Base-by-base conservation (phyloP, 2,329 filamentous ascomycete genomes). In the Fusarium sp. region DNA sequence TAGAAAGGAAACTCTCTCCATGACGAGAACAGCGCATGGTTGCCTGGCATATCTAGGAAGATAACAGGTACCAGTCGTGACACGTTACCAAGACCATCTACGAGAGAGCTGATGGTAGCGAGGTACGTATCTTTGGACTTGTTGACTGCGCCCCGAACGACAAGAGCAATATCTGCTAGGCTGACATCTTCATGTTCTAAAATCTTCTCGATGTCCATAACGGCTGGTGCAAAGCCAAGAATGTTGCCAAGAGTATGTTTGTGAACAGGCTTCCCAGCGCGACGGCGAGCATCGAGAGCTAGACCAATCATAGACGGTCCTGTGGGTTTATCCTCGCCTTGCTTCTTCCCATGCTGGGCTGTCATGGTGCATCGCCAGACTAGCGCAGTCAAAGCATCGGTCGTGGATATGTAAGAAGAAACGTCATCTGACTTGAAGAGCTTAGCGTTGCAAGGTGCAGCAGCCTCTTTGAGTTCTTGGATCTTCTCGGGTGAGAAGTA, bases 1-100 rank as follows among this genome's bases (percentile, higher is more conserved):
- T 68, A 68, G 14, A 68, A 68, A 0, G 55, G 47, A 24, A 68
- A 68, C 26, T 68, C 65, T 39, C 65, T 61, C 65, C 65, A 68
- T 2, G 65, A 68, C 1, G 65, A 68, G 6, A 68, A 24, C 4
- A 68, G n/a, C 3, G 30, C 55, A 20, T 68, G 65, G 1, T 61
- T 68, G 5, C 65, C 65, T 0, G 65, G 65, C 65, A 68, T 68
- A 9, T 68, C 65, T 1, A 68, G 30, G 16, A 68, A 68, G 1
- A 68, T 48, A 3, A 26, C 45, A 3, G 65, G 65, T 4, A 68
- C 28, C 1, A 68, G 9, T 14, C 65, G 41, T 6, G 63, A 45
- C 0, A 68, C 55, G 1, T 68, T 68, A 4, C 26, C n/a, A 3
- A 62, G 30, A 16, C 47, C n/a, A 7, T 62, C 65, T 7, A 68